Percentiles rank a stretch among this genome's conserved stretches.
These are phyloP conservation scores for Crucibulum cyathiforme DNA, from an alignment of 1,284 basidiomycete genomes.

Conservation along the genomic window DNA sequence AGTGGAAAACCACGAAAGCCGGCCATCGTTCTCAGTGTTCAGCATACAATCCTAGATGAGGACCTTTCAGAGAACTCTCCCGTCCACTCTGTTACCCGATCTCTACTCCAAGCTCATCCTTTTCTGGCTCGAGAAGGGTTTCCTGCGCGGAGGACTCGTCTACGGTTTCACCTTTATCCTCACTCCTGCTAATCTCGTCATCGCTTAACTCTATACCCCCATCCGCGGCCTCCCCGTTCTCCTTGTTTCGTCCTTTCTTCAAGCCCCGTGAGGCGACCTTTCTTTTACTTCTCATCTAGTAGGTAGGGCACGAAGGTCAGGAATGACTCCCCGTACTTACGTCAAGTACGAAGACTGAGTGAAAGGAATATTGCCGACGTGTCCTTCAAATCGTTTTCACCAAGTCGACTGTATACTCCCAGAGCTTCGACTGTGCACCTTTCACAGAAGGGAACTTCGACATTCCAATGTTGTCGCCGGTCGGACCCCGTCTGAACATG, in stretches of 20 bases:
- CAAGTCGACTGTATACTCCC: conserved; percentile 43
- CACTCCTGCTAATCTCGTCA: not conserved
- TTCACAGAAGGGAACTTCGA: conserved; percentile 36
- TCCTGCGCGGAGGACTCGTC: not conserved
- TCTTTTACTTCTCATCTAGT: too few relatives aligned
- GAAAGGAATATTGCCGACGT: too few relatives aligned
- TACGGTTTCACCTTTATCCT: not conserved
- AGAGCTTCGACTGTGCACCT: conserved; percentile 40
- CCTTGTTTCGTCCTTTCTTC: not conserved
- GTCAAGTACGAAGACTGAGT: too few relatives aligned
- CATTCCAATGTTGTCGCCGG: conserved; percentile 41
- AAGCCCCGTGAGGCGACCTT: not conserved
- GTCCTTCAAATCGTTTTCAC: too few relatives aligned
- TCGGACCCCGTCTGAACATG: conserved; percentile 31
- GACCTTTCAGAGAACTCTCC: conserved; percentile 15
- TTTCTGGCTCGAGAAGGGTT: not conserved
- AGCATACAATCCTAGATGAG: too few relatives aligned
- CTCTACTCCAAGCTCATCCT: not conserved
- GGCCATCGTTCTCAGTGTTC: too few relatives aligned
- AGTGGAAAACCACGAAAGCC: too few relatives aligned
- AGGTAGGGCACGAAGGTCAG: too few relatives aligned
- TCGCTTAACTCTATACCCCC: not conserved
- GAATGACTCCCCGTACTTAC: too few relatives aligned
- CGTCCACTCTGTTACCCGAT: not conserved
- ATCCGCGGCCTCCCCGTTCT: not conserved